A percentile compares a stretch with the other conserved stretches of the same genome.
phyloP scores from a whole-genome alignment of 257 asterid genomes.

The Avicennia marina region DNA sequence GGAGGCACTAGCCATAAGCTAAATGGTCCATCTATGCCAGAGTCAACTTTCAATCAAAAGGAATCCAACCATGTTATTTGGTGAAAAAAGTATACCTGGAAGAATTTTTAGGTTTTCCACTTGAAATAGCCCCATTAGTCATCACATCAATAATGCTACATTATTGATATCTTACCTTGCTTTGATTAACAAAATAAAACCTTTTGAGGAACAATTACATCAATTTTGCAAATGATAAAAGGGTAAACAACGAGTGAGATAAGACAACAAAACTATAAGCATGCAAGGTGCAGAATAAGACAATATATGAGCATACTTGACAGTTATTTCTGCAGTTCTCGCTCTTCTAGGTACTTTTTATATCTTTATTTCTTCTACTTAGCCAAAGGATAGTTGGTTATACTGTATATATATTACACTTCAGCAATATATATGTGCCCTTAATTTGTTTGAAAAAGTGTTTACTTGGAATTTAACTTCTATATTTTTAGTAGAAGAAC shows the following conservation, averaged over 20 bases:
- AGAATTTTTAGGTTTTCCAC: conserved; percentile 17
- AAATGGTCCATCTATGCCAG: conserved; percentile 65
- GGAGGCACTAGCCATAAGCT: conserved; percentile 63
- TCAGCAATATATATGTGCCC: not conserved
- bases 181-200: conserved; percentile 49
- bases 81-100: conserved; percentile 10
- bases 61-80: conserved; percentile 21
- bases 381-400: not conserved
- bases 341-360: not conserved
- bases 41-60: conserved; percentile 49
- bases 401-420: not conserved
- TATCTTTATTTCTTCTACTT: not conserved
- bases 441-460: not conserved
- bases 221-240: conserved; percentile 34
- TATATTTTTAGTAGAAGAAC: not conserved
- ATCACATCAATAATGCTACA: conserved; percentile 7
- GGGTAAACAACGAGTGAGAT: not conserved
- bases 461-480: not conserved
- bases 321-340: not conserved
- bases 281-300: not conserved
- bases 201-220: conserved; percentile 37
- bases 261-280: not conserved
- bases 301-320: not conserved
- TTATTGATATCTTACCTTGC: conserved; percentile 42
- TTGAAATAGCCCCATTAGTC: conserved; percentile 2